Base-by-base conservation (phyloP, 2,329 filamentous ascomycete genomes). In the Fusarium annulatum region DNA sequence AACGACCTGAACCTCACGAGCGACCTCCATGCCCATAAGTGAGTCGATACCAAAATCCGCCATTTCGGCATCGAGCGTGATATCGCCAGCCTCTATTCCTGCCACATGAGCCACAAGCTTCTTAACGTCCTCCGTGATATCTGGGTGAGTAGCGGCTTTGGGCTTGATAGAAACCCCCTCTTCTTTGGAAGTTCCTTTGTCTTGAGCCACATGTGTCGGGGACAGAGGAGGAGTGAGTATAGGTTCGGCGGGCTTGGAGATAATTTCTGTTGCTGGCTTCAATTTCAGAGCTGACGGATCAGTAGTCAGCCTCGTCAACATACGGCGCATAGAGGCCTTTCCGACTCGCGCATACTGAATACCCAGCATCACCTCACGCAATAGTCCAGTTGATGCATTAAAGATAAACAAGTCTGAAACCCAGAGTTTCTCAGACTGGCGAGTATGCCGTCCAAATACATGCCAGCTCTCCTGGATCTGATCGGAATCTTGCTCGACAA, bases 1-100 rank as follows among this genome's bases (percentile, higher is more conserved):
- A 14, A 30, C 36, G 8, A 30, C 21, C 10, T 66, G 39, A 4
- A 62, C 48, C 38, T 69, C 67, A 15, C 58, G 46, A 1, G 41
- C 52, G 6, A 69, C 12, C 38, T 69, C 67, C 67, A 69, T 69
- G 10, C 51, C 67, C 53, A 66, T 45, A 9, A 69, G 52, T 1
- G 67, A 69, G 46, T 69, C 67, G 12, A 69, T 69, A 11, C 67
- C 67, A 4, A 69, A 16, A 9, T 69, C 67, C 3, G 59, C 53
- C 26, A 69, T 21, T 7, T 66, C 39, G 9, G 39, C n/a, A 11
- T 55, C 58, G 1, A 41, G 33, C 4, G n/a, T 49, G 9, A 69
- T 66, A 7, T 69, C 67, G 6, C 15, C 21, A 15, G 16, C 21
- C 28, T 69, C 52, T 6, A 69, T 51, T 8, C 67, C 67, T 6